These are phyloP conservation scores for Neofusicoccum sp. DNA, from an alignment of 2,329 filamentous ascomycete species.

Conservation along the genomic window DNA sequence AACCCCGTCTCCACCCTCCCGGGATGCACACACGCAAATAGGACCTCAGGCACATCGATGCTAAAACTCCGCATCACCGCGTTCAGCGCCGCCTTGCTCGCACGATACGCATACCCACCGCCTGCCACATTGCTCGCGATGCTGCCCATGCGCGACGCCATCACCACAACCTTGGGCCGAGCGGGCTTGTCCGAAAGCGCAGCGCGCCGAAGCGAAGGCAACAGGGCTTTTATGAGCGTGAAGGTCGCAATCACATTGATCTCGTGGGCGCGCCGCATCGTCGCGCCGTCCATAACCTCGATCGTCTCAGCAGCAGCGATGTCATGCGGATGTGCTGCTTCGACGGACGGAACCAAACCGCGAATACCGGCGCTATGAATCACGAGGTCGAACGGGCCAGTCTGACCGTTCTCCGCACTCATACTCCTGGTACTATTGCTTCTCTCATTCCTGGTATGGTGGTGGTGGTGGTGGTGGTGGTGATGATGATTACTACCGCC, in stretches of 20 bases:
- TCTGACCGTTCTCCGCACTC: not conserved
- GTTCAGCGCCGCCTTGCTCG: slow-evolving; percentile 48
- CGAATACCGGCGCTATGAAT: slow-evolving; percentile 47
- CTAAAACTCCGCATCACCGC: slow-evolving; percentile 45
- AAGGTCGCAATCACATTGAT: slow-evolving; percentile 47
- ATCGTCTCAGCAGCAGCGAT: slow-evolving; percentile 43
- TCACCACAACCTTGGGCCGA: slow-evolving; percentile 39
- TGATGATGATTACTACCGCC: not conserved
- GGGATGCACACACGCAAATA: slow-evolving; percentile 45
- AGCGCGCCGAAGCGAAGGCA: slow-evolving; percentile 32
- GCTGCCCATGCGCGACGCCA: slow-evolving; percentile 48
- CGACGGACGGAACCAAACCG: slow-evolving; percentile 40
- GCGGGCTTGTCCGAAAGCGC: not conserved
- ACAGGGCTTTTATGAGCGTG: slow-evolving; percentile 36
- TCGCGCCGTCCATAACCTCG: slow-evolving; percentile 39
- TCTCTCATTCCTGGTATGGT: not conserved
- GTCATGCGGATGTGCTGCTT: slow-evolving; percentile 28
- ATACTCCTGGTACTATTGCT: not conserved
- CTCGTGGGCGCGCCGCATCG: slow-evolving; percentile 39
- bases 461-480: not conserved
- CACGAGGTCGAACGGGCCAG: slow-evolving; percentile 36
- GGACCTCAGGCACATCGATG: slow-evolving; percentile 44
- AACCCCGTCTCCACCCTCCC: slow-evolving; percentile 47
- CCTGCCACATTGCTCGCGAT: slow-evolving; percentile 41
- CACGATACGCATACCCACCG: slow-evolving; percentile 47